Base-by-base conservation (phyloP, 2,329 filamentous ascomycete genomes). In the Colletotrichum cordylinicola region DNA sequence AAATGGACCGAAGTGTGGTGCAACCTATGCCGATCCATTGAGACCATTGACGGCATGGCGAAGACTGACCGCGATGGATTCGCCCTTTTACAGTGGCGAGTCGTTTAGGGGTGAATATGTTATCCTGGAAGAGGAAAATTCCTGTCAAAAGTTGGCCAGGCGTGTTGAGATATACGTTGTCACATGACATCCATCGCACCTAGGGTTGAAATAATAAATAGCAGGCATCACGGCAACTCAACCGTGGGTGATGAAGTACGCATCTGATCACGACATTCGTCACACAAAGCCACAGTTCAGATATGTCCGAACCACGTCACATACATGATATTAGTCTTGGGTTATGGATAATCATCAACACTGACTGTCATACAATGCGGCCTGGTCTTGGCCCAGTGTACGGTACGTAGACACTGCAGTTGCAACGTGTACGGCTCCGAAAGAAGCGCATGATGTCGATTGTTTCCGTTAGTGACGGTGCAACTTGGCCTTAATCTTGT, bases 401-500 rank as follows among this genome's bases (percentile, higher is more conserved):
- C 10, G 6, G n/a, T 48, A 21, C 9, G 10, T 43, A 48, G n/a
- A 21, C n/a, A 21, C 13, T 12, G 43, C 43, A 48, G n/a, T 12
- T 21, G 10, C n/a, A 21, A 48, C n/a, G 13, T 48, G 6, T 15
- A 16, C 4, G 18, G 65, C 24, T 43, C 24, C 13, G 35, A 48
- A 67, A 33, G 10, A 33, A 15, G 18, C 3, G n/a, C 64, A 37
- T 65, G 72, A 16, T 58, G 9, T 35, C 7, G 9, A 21, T 10
- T 5, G 7, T 21, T 13, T 8, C 8, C 15, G 16, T 79, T 80
- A 87, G 79, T 88, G 84, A 72, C 84, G 85, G 84, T 94, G 92
- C 75, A 94, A 84, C 87, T 94, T 94, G 72, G 90, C 89, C 89
- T 94, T 94, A 84, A 94, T 90, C 86, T 93, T 93, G 73, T 92